A percentile compares a stretch with the other conserved stretches of the same genome.
These are phyloP conservation scores for Cucurbita ficifolia DNA, from an alignment of 306 rosid species.

Conservation along the genomic window DNA sequence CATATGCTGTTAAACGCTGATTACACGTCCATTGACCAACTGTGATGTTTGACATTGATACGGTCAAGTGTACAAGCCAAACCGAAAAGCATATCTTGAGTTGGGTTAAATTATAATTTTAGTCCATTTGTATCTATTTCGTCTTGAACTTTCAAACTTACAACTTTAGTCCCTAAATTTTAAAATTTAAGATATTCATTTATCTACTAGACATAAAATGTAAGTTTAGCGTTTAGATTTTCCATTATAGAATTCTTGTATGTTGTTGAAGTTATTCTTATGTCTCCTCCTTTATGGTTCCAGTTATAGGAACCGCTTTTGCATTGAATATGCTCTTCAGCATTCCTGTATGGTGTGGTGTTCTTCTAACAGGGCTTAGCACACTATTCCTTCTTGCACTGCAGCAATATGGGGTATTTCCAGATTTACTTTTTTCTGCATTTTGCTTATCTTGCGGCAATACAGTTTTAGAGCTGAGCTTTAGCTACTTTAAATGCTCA, in stretches of 20 bases:
- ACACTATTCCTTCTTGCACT: constrained; percentile 39
- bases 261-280: not conserved
- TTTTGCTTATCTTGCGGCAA: not conserved
- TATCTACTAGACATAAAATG: no score
- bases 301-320: constrained; percentile 57
- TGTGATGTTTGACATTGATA: not conserved
- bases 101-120: not conserved
- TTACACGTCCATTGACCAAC: not conserved
- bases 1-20: not conserved
- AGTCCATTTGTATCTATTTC: not conserved
- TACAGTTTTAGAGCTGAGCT: not conserved
- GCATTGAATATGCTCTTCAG: constrained; percentile 55
- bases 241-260: not conserved
- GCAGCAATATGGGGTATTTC: constrained; percentile 90
- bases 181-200: no score
- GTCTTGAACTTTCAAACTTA: no score
- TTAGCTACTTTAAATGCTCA: not conserved
- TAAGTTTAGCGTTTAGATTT: no score
- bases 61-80: not conserved
- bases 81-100: not conserved
- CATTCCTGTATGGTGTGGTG: constrained; percentile 43
- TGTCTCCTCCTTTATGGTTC: constrained; percentile 3
- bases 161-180: no score
- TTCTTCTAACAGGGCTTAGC: constrained; percentile 43
- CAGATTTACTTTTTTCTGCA: constrained; percentile 1